These are phyloP conservation scores for Trichosporon inkin DNA, from an alignment of 1,284 basidiomycete genomes.

Conservation along the genomic window DNA sequence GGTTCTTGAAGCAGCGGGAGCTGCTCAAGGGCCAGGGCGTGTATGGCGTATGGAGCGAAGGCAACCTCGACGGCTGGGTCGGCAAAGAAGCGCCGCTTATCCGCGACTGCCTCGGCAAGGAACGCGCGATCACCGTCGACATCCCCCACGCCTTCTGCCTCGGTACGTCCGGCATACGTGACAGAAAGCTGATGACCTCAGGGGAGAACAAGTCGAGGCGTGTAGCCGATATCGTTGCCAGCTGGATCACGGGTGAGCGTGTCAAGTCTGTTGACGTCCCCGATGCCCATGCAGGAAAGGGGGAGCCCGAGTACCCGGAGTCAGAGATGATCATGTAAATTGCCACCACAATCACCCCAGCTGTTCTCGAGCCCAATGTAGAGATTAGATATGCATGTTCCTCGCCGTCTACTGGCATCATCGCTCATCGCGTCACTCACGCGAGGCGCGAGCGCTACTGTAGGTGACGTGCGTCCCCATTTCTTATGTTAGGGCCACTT, in stretches of 20 bases:
- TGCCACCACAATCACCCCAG: too few relatives aligned
- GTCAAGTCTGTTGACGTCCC: background rate
- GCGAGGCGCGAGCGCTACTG: too few relatives aligned
- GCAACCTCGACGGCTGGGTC: slow-evolving; percentile 43
- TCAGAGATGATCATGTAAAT: slow-evolving; percentile 4
- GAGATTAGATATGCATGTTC: too few relatives aligned
- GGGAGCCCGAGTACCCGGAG: background rate
- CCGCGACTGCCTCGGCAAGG: slow-evolving; percentile 31
- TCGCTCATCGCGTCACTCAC: too few relatives aligned
- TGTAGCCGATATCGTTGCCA: slow-evolving; percentile 36
- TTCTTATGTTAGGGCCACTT: too few relatives aligned
- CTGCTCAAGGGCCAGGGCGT: slow-evolving; percentile 16
- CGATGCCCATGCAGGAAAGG: background rate
- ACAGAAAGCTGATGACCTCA: slow-evolving; percentile 15
- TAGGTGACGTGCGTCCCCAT: too few relatives aligned
- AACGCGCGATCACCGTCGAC: slow-evolving; percentile 28
- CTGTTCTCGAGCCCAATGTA: too few relatives aligned
- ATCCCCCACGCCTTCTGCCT: slow-evolving; percentile 46
- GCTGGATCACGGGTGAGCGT: slow-evolving; percentile 25
- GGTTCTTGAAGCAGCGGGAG: slow-evolving; percentile 28
- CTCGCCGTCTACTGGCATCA: too few relatives aligned
- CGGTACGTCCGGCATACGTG: slow-evolving; percentile 29
- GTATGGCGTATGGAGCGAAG: slow-evolving; percentile 36
- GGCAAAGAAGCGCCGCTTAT: slow-evolving; percentile 41
- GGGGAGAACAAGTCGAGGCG: slow-evolving; percentile 32